Evolutionary conservation across 2,329 filamentous ascomycete genomes (phyloP), one percentile per base, ranked within the genome.

Genomic region (Fusarium hainanense): DNA sequence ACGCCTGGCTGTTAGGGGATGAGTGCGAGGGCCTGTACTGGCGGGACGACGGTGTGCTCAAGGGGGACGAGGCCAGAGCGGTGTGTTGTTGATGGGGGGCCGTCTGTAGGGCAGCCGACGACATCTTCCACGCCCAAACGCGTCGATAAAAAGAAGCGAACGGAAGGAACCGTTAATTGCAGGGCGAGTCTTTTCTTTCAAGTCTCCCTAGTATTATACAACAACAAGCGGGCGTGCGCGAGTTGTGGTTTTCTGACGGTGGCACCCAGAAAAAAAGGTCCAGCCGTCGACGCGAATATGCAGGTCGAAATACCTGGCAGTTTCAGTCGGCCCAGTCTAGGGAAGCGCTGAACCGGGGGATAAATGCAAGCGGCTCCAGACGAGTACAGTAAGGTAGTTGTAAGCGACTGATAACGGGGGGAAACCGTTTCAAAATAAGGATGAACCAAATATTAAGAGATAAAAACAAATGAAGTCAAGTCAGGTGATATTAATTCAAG

Each of bases 91-190:
- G 85, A 78, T 87, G 86, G 74, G 86, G 83, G 77, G 84, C 81
- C 70, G 87, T 82, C 80, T 91, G 89, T 77, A 91, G 81, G 74
- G 86, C 86, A 83, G 89, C 87, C 79, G 87, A 89, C 81, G 77
- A 80, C 79, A 80, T 81, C 61, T 76, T 80, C 65, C 71, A 74
- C 71, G 70, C 70, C 61, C 59, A 65, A 65, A 75, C 74, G 71
- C 70, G 74, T 69, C 56, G 52, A 55, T 66, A 75, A 46, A 58
- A 44, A 25, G 34, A 62, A 52, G 25, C 46, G 50, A 66, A 61
- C 56, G 42, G 51, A 60, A 42, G 28, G 48, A 57, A 56, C 50
- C 60, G 54, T 58, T 61, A 42, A 42, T 52, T 28, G 34, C 34
- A 42, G 30, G 25, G 40, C n/a, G 30, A 49, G 58, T 56, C 50